phyloP scores from a whole-genome alignment of 257 asterid species.

The Nemophila menziesii region DNA sequence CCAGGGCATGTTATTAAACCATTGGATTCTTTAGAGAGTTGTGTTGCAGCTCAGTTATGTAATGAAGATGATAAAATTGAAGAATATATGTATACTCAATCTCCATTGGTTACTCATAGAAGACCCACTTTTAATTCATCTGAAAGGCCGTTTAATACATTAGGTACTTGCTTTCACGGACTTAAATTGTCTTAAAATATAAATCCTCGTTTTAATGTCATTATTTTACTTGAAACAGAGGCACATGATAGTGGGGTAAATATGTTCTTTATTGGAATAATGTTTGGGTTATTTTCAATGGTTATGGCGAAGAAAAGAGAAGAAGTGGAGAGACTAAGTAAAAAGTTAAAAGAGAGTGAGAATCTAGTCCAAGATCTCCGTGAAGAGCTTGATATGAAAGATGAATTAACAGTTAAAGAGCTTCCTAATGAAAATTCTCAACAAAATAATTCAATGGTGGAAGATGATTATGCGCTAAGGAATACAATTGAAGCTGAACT shows the following conservation, averaged over 20 bases:
- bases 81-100: slow-evolving; percentile 6
- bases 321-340: slow-evolving; percentile 36
- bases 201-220: neutral
- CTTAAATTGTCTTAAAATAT: neutral
- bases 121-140: slow-evolving; percentile 13
- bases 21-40: slow-evolving; percentile 14
- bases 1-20: slow-evolving; percentile 11
- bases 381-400: slow-evolving; percentile 60
- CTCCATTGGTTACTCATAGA: slow-evolving; percentile 25
- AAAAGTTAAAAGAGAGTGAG: slow-evolving; percentile 36
- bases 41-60: slow-evolving; percentile 12
- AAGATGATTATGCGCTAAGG: slow-evolving; percentile 26
- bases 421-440: slow-evolving; percentile 19
- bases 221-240: slow-evolving; percentile 21
- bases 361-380: slow-evolving; percentile 51
- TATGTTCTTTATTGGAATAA: slow-evolving; percentile 43
- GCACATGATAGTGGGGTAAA: slow-evolving; percentile 24
- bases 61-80: slow-evolving; percentile 20
- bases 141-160: slow-evolving; percentile 7
- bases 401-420: slow-evolving; percentile 43
- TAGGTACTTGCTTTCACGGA: slow-evolving; percentile 19
- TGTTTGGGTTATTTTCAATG: slow-evolving; percentile 43
- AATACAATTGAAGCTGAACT: slow-evolving; percentile 73
- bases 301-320: slow-evolving; percentile 26
- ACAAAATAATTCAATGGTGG: slow-evolving; percentile 12